Evolutionary conservation across 148 eudicot genomes (phyloP), one percentile per base, ranked within the genome.

Genomic region (Chenopodium album): DNA sequence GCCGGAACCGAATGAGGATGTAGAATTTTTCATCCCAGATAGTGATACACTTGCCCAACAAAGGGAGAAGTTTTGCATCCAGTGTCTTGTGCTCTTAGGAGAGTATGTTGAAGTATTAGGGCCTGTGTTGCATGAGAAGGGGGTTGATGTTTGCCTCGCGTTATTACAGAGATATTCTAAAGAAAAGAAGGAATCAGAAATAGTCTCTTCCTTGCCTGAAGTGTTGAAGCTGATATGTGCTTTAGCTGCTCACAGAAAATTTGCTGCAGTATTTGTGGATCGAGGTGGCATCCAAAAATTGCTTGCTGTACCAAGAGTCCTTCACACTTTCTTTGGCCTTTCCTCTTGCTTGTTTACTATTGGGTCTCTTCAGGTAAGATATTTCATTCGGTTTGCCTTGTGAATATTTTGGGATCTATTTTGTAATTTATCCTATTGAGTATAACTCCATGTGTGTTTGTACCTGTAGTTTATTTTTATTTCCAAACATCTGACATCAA

Each of bases 81-180:
- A 96, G 85, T 89, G 99, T 87, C 94, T 96, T 79, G 94, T 85
- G 85, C 85, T 89, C 65, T 86, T 96, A 64, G 99, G 99, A 76
- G 98, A 96, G 86, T 96, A 96, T 84, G 93, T 96, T 85, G 99
- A 96, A 87, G 99, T 91, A 88, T 90, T 96, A 82, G 97, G 95
- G 62, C 98, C 95, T 83, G 94, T 96, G 83, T 83, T 94, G 84
- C 97, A 92, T 78, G 99, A 96, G 85, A 96, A 90, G 86, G 99
- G 99, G 71, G 99, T 96, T 71, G 99, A 96, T 83, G 98, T 96
- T 79, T 92, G 92, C 82, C 90, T 96, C 81, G 94, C 93, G 41
- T 78, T 96, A 62, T 79, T 96, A 84, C 90, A 86, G 80, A 83
- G 87, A 82, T 88, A 87, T 87, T 88, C 91, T 26, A 90, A 86